Conservation (phyloP, 2,329 filamentous ascomycete species). For the Coniochaeta ligniaria region DNA sequence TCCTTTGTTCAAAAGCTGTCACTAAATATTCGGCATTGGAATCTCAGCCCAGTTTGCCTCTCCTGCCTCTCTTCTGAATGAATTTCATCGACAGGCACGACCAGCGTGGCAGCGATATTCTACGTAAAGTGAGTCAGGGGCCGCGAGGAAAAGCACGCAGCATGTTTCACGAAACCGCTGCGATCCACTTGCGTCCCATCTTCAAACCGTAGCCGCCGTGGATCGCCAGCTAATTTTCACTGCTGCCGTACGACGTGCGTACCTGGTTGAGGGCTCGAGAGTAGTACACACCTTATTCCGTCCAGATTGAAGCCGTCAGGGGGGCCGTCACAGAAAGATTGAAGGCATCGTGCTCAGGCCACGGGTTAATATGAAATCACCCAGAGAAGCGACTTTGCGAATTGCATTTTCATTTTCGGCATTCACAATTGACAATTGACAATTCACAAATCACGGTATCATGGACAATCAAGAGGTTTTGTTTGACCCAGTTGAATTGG, state of each 20-base stretch:
- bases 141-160: background rate
- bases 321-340: too few species aligned
- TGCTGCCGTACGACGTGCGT: background rate
- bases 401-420: background rate
- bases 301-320: too few species aligned
- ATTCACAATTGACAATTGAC: too few species aligned
- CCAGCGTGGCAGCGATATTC: background rate
- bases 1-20: background rate
- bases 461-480: background rate
- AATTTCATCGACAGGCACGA: background rate
- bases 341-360: background rate
- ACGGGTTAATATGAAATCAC: background rate
- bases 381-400: too few species aligned
- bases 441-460: too few species aligned
- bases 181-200: background rate
- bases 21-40: background rate
- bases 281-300: too few species aligned
- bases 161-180: background rate
- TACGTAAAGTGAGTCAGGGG: background rate
- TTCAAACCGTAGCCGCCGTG: background rate
- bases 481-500: constrained; percentile 2
- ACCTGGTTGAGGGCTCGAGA: background rate
- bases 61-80: too few species aligned
- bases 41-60: too few species aligned
- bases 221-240: background rate